Percentiles rank a stretch among this genome's conserved stretches.
Evolutionary conservation across 306 rosid genomes (phyloP).

Genomic region (Cicer judaicum): DNA sequence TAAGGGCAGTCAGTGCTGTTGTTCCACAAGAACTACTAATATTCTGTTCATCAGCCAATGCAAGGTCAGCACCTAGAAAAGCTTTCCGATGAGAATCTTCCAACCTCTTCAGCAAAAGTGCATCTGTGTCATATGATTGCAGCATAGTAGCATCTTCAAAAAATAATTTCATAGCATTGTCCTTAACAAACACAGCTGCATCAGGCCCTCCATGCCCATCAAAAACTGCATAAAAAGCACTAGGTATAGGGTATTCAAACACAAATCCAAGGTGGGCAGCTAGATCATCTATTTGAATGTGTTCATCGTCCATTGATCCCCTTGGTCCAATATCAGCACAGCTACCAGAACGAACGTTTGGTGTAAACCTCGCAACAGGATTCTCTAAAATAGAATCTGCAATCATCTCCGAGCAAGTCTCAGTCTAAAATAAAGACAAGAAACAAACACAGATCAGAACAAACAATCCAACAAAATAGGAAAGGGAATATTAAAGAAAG

Average conservation of each 20-base stretch:
- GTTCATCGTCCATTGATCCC: constrained; percentile 85
- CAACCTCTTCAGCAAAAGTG: constrained; percentile 56
- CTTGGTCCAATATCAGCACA: constrained; percentile 73
- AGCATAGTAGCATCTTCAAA: constrained; percentile 71
- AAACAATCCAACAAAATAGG: neutral
- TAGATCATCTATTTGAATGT: constrained; percentile 75
- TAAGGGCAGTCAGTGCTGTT: constrained; percentile 78
- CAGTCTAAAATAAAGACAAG: constrained; percentile 51
- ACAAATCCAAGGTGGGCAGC: constrained; percentile 64
- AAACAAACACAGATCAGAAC: constrained; percentile 9
- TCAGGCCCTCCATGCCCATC: constrained; percentile 97
- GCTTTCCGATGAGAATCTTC: constrained; percentile 75
- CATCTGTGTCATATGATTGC: constrained; percentile 54
- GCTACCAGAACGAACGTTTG: constrained; percentile 78
- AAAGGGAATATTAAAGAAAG: neutral
- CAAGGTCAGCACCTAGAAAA: constrained; percentile 72
- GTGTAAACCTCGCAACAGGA: constrained; percentile 54
- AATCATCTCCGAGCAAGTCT: constrained; percentile 53
- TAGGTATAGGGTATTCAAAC: constrained; percentile 51
- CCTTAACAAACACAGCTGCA: constrained; percentile 78
- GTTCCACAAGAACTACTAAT: constrained; percentile 75
- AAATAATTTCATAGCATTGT: constrained; percentile 70
- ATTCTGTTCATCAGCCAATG: constrained; percentile 64
- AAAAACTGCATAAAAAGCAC: constrained; percentile 85
- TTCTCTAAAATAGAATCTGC: constrained; percentile 50